Conservation (phyloP, 2,329 filamentous ascomycete species). For the Curvularia sp. region DNA sequence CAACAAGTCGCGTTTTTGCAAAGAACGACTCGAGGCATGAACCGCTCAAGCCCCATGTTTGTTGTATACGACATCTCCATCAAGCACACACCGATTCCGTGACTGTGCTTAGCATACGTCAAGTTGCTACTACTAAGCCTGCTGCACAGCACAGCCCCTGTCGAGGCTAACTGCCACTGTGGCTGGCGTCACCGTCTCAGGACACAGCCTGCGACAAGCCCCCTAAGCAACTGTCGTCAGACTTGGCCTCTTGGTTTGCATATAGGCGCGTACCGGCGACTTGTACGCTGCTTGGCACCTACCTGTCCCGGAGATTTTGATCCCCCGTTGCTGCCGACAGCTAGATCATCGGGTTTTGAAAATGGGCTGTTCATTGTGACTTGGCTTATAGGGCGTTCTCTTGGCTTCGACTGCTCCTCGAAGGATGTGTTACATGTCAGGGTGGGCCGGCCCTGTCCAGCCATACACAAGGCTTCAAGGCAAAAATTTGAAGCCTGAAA, state of each 20-base stretch:
- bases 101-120: neutral
- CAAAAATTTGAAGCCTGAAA: constrained; percentile 23
- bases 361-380: neutral
- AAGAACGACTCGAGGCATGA: too few relatives aligned
- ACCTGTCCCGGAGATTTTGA: constrained; percentile 8
- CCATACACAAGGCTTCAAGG: neutral
- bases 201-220: constrained; percentile 9
- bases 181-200: constrained; percentile 2
- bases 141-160: neutral
- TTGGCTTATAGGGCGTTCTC: neutral
- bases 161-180: neutral
- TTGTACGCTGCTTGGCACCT: constrained; percentile 18
- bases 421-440: neutral
- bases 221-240: constrained; percentile 35
- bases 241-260: constrained; percentile 26
- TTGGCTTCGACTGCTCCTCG: neutral
- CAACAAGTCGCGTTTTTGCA: too few relatives aligned
- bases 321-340: neutral
- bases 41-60: too few relatives aligned
- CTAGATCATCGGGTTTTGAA: neutral
- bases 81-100: neutral
- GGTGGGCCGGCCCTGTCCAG: neutral
- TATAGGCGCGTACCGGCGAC: constrained; percentile 18
- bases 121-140: neutral
- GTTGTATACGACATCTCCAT: neutral